Base-by-base conservation (phyloP, 352 stramenopile genomes). In the Paralagenidium karlingii region DNA sequence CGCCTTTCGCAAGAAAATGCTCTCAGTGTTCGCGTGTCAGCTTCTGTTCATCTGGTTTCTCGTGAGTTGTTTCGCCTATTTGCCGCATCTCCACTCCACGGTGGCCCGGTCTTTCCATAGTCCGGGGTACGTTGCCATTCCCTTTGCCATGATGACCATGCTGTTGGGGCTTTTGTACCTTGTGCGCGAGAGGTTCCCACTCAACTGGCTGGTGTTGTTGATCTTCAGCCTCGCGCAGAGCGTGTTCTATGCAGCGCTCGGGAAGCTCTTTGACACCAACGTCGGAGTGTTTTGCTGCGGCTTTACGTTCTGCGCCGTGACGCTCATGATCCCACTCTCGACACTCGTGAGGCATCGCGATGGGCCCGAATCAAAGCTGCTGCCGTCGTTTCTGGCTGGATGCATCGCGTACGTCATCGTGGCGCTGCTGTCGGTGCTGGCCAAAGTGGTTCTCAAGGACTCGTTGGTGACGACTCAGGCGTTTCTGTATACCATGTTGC, bases 131-230 rank as follows among this genome's bases (percentile, higher is more conserved):
- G 33, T 49, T 8, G 16, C 51, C 10, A 49, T 32, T 1, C 47
- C 60, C n/a, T 45, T 76, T 1, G 16, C 49, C 13, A 26, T 53
- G n/a, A 31, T 29, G 9, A 47, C 71, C 18, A 42, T 43, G 29
- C 38, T 60, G 8, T 50, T 76, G 8, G 45, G 43, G 7, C 37
- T 43, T 3, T 45, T 76, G 13, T 71, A 69, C 48, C 32, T 63
- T 24, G 47, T 63, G n/a, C 61, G 61, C 36, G 65, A 53, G 6
- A 47, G 36, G 3, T 76, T 71, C 28, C 63, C 63, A 27, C 34
- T 60, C 5, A 76, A 71, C 44, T 70, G 60, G 49, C 11, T 69
- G 29, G 55, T 71, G 44, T 41, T 76, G 10, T 13, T 61, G n/a
- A 24, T 55, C 5, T 80, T 76, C 45, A 76, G 51, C 11, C 18